Evolutionary conservation across 2,329 filamentous ascomycete genomes (phyloP), one percentile per base, ranked within the genome.

Genomic region (Colletotrichum spaethianum): DNA sequence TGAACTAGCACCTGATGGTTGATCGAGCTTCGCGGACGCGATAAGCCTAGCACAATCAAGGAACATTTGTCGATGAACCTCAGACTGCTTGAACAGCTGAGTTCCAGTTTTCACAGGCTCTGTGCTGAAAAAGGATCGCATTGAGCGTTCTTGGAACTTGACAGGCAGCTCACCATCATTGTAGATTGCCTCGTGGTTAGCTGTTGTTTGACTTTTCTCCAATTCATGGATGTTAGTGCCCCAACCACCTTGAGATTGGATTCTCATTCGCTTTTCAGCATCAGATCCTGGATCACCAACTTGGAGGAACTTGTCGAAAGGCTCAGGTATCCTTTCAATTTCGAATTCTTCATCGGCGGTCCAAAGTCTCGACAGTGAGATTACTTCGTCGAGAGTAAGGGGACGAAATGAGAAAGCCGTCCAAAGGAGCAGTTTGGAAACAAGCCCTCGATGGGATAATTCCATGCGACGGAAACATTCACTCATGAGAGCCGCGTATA

Each of bases 71-170:
- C 78, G 74, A 23, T 75, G 63, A 0, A 76, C 77, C 36, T 80
- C 77, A 0, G 79, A 79, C 3, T 69, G 53, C 44, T 70, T 72
- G 1, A 61, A 68, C n/a, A 70, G 71, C 2, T 48, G 59, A 0
- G 62, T 72, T 9, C 55, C n/a, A 8, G 63, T 65, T 5, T 61
- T 62, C 2, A 60, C 53, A 1, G 72, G 53, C 2, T 67, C 48
- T n/a, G 76, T 73, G 1, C 60, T 74, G 28, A 80, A 80, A 20
- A 78, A 80, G 0, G 74, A 44, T 5, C 76, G 73, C 78, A 80
- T 79, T 0, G 78, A 79, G 0, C 79, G 75, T 31, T 80, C 79
- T 6, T 77, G 67, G 12, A 80, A 79, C 8, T 78, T 78, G 16
- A 80, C 76, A 0, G 75, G 75, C 1, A 80, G 67, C 0, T 64